Evolutionary conservation across 257 asterid genomes (phyloP), one percentile per base, ranked within the genome.

Genomic region (Nicotiana knightiana): DNA sequence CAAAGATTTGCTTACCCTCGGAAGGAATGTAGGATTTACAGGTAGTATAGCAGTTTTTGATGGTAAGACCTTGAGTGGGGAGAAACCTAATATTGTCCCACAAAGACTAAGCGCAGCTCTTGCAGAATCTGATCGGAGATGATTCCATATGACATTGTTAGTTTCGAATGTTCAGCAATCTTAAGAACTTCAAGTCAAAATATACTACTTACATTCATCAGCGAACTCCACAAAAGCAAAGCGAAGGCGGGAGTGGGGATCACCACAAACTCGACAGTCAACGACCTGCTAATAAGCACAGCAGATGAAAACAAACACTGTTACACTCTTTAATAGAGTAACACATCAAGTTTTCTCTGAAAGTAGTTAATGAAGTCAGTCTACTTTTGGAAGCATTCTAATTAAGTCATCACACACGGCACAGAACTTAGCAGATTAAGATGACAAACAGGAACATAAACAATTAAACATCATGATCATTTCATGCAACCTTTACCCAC

Each of bases 181-280:
- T 26, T 3, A 43, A 67, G 57, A 58, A 83, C 59, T 39, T 79
- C 12, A 21, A 13, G 58, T 12, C 71, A 33, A 61, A 43, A 75
- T 28, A 35, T 48, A 81, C 53, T 81, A 57, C 98, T 82, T 87
- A 96, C 99, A 90, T 81, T 96, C 99, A 81, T 93, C 94, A 85
- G 95, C 86, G 83, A 96, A 96, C 87, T 96, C 99, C 10, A 94
- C 99, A 84, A 96, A 96, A 65, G 99, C 99, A 85, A 96, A 96
- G 86, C 98, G 99, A 76, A 93, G 98, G 79, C 94, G 97, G 82
- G 99, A 96, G 87, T 94, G 97, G 57, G 98, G 97, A 84, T 96
- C 99, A 37, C 99, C 99, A 84, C 99, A 96, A 83, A 96, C 97
- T 75, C 99, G 93, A 55, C 99, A 96, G 87, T 96, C 99, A 85